These are phyloP conservation scores for Meira miltonrushii DNA, from an alignment of 1,284 basidiomycete genomes.

Conservation along the genomic window DNA sequence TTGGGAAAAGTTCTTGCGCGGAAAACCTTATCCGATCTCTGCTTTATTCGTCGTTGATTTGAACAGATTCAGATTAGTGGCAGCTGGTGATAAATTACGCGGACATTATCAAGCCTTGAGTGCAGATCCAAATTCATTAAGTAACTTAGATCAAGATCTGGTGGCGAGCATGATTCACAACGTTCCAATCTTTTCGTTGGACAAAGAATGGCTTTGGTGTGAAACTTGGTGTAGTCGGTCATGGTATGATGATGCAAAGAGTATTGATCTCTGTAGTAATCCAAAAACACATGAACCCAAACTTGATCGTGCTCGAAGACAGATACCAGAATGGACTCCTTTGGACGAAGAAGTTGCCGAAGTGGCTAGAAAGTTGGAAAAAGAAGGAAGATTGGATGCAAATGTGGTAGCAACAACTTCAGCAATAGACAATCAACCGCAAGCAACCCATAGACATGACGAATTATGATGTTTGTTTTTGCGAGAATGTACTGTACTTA, in stretches of 20 bases:
- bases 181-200: constrained; percentile 43
- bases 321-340: constrained; percentile 94
- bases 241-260: constrained; percentile 44
- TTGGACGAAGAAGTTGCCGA: constrained; percentile 63
- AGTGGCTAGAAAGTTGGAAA: not conserved
- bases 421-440: not conserved
- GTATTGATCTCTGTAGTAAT: constrained; percentile 53
- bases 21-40: constrained; percentile 42
- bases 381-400: constrained; percentile 1
- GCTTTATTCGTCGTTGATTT: constrained; percentile 94
- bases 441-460: not conserved
- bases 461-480: constrained; percentile 4
- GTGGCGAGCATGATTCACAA: constrained; percentile 31
- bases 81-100: constrained; percentile 74
- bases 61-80: constrained; percentile 76
- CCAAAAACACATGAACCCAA: constrained; percentile 81
- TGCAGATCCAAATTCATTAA: constrained; percentile 83
- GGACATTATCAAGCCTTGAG: constrained; percentile 88
- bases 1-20: constrained; percentile 42
- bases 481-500: not conserved
- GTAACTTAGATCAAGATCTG: constrained; percentile 80
- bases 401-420: constrained; percentile 2
- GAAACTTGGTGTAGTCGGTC: constrained; percentile 49
- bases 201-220: constrained; percentile 51
- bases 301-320: constrained; percentile 72